phyloP scores from a whole-genome alignment of 1,284 basidiomycete genomes.

The Papiliotrema terrestris region DNA sequence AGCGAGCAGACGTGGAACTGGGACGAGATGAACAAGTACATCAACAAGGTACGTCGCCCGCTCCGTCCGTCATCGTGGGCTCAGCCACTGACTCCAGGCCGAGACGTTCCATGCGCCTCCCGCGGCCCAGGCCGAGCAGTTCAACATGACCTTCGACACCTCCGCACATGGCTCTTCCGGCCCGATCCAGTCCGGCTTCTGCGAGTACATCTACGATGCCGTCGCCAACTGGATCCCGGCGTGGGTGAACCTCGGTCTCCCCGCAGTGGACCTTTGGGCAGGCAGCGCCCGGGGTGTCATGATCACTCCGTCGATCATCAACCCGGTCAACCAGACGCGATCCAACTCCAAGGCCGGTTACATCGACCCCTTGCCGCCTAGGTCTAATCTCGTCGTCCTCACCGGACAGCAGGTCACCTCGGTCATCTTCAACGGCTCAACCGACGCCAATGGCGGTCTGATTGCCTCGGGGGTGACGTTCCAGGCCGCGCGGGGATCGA shows the following conservation, averaged over 20 bases:
- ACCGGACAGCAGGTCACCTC: conserved; percentile 61
- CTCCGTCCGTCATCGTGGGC: not conserved
- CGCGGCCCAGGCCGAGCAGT: conserved; percentile 27
- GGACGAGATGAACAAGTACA: conserved; percentile 45
- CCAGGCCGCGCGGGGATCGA: conserved; percentile 45
- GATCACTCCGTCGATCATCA: conserved; percentile 62
- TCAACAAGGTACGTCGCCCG: conserved; percentile 35
- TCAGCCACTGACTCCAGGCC: conserved; percentile 24
- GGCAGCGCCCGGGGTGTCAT: conserved; percentile 38
- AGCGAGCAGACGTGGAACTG: conserved; percentile 45
- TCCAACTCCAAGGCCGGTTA: conserved; percentile 67
- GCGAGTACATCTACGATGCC: conserved; percentile 51
- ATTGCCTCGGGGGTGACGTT: conserved; percentile 61
- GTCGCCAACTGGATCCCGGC: conserved; percentile 56
- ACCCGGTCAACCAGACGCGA: conserved; percentile 61
- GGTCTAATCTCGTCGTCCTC: conserved; percentile 61
- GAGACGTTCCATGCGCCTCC: conserved; percentile 50
- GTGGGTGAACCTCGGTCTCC: conserved; percentile 54
- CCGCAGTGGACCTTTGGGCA: conserved; percentile 47
- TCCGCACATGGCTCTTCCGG: conserved; percentile 53
- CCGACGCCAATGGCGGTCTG: conserved; percentile 48
- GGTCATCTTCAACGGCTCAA: conserved; percentile 59
- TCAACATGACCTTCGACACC: conserved; percentile 46
- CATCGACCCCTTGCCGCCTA: conserved; percentile 60
- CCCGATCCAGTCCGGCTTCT: conserved; percentile 49